Conservation (phyloP, 169 alveolate genomes). For the Plasmodium vivax region DNA sequence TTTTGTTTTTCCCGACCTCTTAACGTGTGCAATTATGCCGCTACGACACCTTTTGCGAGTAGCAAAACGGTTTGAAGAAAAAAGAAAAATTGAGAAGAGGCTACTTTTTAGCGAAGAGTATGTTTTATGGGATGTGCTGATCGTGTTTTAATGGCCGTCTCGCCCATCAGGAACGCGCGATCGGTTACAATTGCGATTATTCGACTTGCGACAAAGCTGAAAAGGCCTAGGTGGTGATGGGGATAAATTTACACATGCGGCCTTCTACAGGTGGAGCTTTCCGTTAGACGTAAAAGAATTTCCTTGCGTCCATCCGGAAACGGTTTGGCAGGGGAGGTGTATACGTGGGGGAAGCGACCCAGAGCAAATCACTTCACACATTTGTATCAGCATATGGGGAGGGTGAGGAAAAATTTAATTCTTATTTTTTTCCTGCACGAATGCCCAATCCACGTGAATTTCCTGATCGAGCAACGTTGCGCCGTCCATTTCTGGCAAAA, state of each 20-base stretch:
- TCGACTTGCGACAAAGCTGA: background rate
- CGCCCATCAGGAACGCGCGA: background rate
- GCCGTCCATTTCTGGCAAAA: conserved; percentile 76
- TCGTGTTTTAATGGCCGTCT: background rate
- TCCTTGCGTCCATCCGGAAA: background rate
- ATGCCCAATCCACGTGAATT: conserved; percentile 77
- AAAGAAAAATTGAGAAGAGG: background rate
- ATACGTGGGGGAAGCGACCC: background rate
- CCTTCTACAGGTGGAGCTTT: background rate
- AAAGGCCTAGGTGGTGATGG: background rate
- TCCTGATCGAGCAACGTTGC: conserved; percentile 53
- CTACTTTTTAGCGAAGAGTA: background rate
- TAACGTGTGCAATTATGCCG: background rate
- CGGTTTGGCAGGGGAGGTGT: background rate
- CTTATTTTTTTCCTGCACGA: conserved; percentile 73
- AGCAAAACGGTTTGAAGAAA: background rate
- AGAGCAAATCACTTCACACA: background rate
- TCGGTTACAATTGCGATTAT: background rate
- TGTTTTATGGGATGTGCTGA: background rate
- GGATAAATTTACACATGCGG: background rate
- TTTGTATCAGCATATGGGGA: background rate
- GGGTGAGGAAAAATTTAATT: background rate
- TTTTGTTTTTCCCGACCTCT: background rate
- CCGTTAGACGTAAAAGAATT: background rate
- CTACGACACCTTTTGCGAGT: background rate